phyloP scores from a whole-genome alignment of 345 rosid species.

The Lepidium didymum region DNA sequence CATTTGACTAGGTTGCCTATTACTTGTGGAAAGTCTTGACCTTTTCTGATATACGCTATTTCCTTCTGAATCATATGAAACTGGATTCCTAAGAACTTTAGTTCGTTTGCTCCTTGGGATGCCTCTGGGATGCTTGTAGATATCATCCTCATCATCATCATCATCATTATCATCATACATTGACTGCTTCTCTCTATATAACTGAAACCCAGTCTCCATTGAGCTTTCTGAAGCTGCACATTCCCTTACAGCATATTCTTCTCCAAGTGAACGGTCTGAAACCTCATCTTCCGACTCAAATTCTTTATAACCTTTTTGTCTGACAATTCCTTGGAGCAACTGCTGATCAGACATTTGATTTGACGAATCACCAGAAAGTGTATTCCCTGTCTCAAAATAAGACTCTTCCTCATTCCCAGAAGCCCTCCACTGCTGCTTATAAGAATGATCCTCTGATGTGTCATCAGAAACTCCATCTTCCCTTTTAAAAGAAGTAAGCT shows the following conservation, averaged over 20 bases:
- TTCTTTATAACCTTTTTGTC: conserved; percentile 28
- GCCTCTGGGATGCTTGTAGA: conserved; percentile 32
- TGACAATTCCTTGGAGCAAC: conserved; percentile 22
- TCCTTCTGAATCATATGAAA: conserved; percentile 37
- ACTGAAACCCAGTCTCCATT: conserved; percentile 24
- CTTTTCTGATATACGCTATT: conserved; percentile 20
- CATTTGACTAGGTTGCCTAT: conserved; percentile 21
- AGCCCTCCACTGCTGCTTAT: conserved; percentile 36
- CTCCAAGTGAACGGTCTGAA: conserved; percentile 48
- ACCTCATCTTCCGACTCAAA: conserved; percentile 40
- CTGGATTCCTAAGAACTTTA: conserved; percentile 27
- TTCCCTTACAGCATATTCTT: conserved; percentile 33
- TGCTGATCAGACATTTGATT: conserved; percentile 35
- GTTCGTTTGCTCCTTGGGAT: conserved; percentile 40
- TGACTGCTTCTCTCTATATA: conserved; percentile 33
- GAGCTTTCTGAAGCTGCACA: conserved; percentile 51
- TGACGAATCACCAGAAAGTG: conserved; percentile 35
- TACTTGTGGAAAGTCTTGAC: conserved; percentile 22
- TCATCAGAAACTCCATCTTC: conserved; percentile 54
- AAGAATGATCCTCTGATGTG: conserved; percentile 39
- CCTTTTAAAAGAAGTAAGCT: conserved; percentile 31
- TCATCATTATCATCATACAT: conserved; percentile 26
- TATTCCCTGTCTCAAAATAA: conserved; percentile 34
- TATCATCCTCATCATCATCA: conserved; percentile 29
- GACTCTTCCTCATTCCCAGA: conserved; percentile 36